Percentiles rank a stretch among this genome's conserved stretches.
phyloP scores from a whole-genome alignment of 1,284 basidiomycete species.

The Trichosporon sp. region DNA sequence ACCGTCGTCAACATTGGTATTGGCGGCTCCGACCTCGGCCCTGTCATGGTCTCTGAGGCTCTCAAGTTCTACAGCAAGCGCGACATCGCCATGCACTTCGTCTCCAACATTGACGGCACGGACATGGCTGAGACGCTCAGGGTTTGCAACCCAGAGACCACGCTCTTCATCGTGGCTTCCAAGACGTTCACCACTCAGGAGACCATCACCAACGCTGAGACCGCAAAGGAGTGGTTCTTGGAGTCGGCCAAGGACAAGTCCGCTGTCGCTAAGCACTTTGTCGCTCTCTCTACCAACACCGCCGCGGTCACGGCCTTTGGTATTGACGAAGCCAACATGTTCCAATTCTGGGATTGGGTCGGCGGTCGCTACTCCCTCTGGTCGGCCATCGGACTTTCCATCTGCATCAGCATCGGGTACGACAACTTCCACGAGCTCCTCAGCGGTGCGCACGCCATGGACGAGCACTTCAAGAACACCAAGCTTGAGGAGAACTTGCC shows the following conservation, averaged over 20 bases:
- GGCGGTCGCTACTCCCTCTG: slow-evolving; percentile 97
- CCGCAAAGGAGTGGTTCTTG: slow-evolving; percentile 94
- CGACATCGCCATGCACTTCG: slow-evolving; percentile 84
- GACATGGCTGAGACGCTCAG: slow-evolving; percentile 89
- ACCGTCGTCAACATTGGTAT: slow-evolving; percentile 99
- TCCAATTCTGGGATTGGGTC: slow-evolving; percentile 99
- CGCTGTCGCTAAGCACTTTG: slow-evolving; percentile 98
- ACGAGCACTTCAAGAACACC: slow-evolving; percentile 89
- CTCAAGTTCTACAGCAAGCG: slow-evolving; percentile 91
- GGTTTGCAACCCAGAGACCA: slow-evolving; percentile 84
- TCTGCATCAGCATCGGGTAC: slow-evolving; percentile 88
- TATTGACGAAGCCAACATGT: slow-evolving; percentile 92
- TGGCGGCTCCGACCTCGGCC: slow-evolving; percentile 95
- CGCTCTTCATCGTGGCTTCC: slow-evolving; percentile 94
- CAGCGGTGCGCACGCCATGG: slow-evolving; percentile 94
- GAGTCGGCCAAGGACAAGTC: slow-evolving; percentile 76
- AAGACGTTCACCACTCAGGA: slow-evolving; percentile 99
- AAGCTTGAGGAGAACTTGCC: slow-evolving; percentile 90
- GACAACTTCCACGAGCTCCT: slow-evolving; percentile 91
- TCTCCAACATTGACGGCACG: slow-evolving; percentile 98
- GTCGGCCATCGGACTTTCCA: slow-evolving; percentile 96
- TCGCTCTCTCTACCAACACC: slow-evolving; percentile 95
- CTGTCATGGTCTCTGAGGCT: slow-evolving; percentile 98
- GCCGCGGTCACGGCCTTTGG: slow-evolving; percentile 94
- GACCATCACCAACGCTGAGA: slow-evolving; percentile 97